phyloP scores from a whole-genome alignment of 192 early-diverging fungal species.

The Thoreauomyces humboldtii region DNA sequence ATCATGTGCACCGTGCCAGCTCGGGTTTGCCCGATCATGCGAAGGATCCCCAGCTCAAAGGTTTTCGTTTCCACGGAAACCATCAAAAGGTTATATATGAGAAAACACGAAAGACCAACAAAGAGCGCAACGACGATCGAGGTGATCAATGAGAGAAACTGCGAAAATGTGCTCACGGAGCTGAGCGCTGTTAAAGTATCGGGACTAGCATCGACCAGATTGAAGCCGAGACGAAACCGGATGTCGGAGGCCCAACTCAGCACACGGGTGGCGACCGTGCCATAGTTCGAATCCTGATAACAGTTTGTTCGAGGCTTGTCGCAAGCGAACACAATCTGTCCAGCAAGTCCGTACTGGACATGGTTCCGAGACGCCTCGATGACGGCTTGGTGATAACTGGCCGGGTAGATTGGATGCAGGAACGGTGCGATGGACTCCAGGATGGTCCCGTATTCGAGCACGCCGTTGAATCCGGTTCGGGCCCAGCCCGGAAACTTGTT shows the following conservation, averaged over 20 bases:
- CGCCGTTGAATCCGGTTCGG: not conserved
- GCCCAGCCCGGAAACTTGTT: conserved; percentile 24
- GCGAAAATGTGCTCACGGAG: conserved; percentile 14
- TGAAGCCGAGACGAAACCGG: conserved; percentile 23
- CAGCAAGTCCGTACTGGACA: conserved; percentile 19
- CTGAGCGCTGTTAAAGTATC: conserved; percentile 8
- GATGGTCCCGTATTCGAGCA: conserved; percentile 13
- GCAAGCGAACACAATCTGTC: conserved; percentile 19
- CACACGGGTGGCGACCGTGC: conserved; percentile 9
- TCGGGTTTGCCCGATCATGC: conserved; percentile 35
- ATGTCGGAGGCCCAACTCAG: conserved; percentile 23
- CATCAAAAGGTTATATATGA: conserved; percentile 38
- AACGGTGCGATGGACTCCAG: conserved; percentile 20
- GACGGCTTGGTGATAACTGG: not conserved
- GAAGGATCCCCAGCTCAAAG: conserved; percentile 31
- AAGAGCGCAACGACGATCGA: conserved; percentile 31
- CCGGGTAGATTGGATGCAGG: conserved; percentile 19
- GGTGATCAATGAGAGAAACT: conserved; percentile 30
- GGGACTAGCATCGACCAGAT: not conserved
- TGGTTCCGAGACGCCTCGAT: not conserved
- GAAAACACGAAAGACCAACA: conserved; percentile 28
- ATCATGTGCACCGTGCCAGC: conserved; percentile 12
- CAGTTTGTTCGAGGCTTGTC: conserved; percentile 11
- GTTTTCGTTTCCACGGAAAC: conserved; percentile 37
- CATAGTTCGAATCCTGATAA: conserved; percentile 12